phyloP scores from a whole-genome alignment of 768 basidiomycete genomes.

The Boletus barrowsii region DNA sequence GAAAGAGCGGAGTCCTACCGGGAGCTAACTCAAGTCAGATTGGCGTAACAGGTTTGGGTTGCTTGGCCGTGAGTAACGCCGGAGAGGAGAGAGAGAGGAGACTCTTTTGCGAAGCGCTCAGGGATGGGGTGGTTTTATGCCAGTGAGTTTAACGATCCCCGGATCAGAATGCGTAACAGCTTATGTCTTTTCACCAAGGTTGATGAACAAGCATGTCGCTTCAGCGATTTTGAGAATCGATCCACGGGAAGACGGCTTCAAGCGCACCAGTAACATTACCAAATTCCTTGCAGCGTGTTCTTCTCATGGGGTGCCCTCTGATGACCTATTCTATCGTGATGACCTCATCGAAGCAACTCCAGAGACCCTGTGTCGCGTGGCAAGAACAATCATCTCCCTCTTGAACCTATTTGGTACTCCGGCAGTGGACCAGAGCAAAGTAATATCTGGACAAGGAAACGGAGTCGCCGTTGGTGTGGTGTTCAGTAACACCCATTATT shows the following conservation, averaged over 20 bases:
- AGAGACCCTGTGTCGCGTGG: slow-evolving; percentile 68
- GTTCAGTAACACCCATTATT: slow-evolving; percentile 39
- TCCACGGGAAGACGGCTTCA: slow-evolving; percentile 61
- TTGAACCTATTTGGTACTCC: slow-evolving; percentile 60
- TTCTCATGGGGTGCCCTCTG: slow-evolving; percentile 57
- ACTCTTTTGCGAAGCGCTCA: slow-evolving; percentile 69
- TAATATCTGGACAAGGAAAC: slow-evolving; percentile 41
- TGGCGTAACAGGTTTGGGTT: slow-evolving; percentile 26
- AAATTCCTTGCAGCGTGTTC: slow-evolving; percentile 77
- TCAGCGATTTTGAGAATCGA: slow-evolving; percentile 60
- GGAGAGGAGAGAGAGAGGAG: slow-evolving; percentile 76
- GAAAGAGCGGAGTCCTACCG: slow-evolving; percentile 49
- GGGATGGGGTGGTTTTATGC: slow-evolving; percentile 87
- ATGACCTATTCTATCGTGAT: slow-evolving; percentile 65
- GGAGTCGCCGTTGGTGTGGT: slow-evolving; percentile 21
- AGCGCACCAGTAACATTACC: slow-evolving; percentile 67
- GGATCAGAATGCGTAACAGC: slow-evolving; percentile 4
- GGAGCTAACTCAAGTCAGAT: slow-evolving; percentile 44
- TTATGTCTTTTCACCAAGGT: slow-evolving; percentile 38
- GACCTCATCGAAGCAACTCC: slow-evolving; percentile 61
- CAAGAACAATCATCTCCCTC: slow-evolving; percentile 67
- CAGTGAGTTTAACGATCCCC: slow-evolving; percentile 56
- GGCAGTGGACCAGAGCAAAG: slow-evolving; percentile 42
- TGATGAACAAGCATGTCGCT: slow-evolving; percentile 75
- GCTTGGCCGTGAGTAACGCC: slow-evolving; percentile 41